Conservation (phyloP, 2,329 filamentous ascomycete species). For the Raffaelea deltoideospora region DNA sequence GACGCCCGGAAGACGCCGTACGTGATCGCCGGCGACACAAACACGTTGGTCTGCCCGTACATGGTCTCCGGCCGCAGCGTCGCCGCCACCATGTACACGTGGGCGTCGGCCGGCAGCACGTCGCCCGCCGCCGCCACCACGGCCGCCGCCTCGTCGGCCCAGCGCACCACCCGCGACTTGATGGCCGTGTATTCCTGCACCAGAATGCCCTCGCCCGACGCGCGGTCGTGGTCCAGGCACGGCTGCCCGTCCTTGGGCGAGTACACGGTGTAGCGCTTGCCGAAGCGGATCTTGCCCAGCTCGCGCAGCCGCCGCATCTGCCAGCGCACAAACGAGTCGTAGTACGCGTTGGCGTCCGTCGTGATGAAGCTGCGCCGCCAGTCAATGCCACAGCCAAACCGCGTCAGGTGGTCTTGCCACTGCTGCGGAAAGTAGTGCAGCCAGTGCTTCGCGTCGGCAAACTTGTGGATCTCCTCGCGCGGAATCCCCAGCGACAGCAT, state of each 20-base stretch:
- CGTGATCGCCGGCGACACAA: conserved; percentile 75
- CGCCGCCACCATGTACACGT: conserved; percentile 80
- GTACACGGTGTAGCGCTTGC: conserved; percentile 33
- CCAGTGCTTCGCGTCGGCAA: conserved; percentile 69
- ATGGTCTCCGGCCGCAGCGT: conserved; percentile 92
- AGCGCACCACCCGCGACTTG: conserved; percentile 83
- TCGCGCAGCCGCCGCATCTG: conserved; percentile 90
- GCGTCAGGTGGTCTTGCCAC: background rate
- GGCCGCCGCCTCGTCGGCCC: conserved; percentile 63
- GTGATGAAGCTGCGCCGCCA: conserved; percentile 90
- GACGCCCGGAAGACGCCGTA: conserved; percentile 60
- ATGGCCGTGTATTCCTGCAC: conserved; percentile 87
- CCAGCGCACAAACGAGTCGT: conserved; percentile 90
- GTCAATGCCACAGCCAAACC: conserved; percentile 54
- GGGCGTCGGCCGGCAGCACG: conserved; percentile 58
- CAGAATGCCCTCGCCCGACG: conserved; percentile 64
- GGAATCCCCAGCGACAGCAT: conserved; percentile 81
- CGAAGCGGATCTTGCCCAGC: conserved; percentile 82
- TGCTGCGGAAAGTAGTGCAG: conserved; percentile 81
- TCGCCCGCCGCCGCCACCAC: background rate
- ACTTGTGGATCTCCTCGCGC: conserved; percentile 76
- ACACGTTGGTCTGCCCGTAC: conserved; percentile 96
- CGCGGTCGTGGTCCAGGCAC: conserved; percentile 77
- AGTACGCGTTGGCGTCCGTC: conserved; percentile 92
- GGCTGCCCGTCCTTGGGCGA: conserved; percentile 70